phyloP scores from a whole-genome alignment of 169 alveolate species.

The Plasmodium malariae region DNA sequence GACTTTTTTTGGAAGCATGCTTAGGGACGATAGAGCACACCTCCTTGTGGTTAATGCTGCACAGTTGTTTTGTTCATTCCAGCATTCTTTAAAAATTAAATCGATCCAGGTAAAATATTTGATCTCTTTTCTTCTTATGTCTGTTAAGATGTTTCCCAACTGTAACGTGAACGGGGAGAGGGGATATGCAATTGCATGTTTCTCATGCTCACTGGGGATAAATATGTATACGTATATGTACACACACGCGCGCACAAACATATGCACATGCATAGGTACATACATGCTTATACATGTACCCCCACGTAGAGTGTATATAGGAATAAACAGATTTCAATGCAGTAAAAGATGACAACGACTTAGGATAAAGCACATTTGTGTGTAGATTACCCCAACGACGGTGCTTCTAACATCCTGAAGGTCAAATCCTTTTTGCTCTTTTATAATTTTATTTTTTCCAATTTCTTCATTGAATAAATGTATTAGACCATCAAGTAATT shows the following conservation, averaged over 20 bases:
- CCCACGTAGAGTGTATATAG: too few species aligned
- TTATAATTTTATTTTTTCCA: background rate
- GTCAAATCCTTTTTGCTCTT: slow-evolving; percentile 12
- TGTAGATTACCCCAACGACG: slow-evolving; percentile 48
- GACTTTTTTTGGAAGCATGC: slow-evolving; percentile 7
- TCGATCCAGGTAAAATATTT: slow-evolving; percentile 46
- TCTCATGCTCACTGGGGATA: too few species aligned
- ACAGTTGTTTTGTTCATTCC: slow-evolving; percentile 23
- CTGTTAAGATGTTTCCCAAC: slow-evolving; percentile 17
- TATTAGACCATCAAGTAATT: slow-evolving; percentile 47
- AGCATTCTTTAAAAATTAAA: slow-evolving; percentile 45
- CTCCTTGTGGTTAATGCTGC: slow-evolving; percentile 1
- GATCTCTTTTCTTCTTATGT: background rate
- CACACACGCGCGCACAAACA: background rate
- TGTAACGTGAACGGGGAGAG: background rate
- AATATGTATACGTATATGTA: slow-evolving; percentile 1
- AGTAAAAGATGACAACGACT: too few species aligned
- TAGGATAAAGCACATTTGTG: too few species aligned
- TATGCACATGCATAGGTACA: too few species aligned
- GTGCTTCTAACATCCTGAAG: slow-evolving; percentile 28
- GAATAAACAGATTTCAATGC: too few species aligned
- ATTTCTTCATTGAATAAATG: slow-evolving; percentile 25
- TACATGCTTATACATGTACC: too few species aligned
- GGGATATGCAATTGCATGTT: too few species aligned
- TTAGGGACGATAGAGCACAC: slow-evolving; percentile 20